Base-by-base conservation (phyloP, 78 protist species). In the Creolimax fragrantissima region DNA sequence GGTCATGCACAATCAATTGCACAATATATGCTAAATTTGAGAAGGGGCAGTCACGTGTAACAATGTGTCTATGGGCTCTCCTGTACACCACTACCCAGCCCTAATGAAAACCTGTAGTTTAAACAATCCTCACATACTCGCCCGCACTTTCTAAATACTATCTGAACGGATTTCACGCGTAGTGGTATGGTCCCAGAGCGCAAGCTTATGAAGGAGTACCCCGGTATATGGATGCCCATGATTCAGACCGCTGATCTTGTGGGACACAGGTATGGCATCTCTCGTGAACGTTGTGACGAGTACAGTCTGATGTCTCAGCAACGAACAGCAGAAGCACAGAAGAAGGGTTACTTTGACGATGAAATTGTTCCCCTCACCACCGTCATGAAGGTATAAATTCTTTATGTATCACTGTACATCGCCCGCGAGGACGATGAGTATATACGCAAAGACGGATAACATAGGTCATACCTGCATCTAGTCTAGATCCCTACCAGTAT, bases 271-370 rank as follows among this genome's bases (percentile, higher is more conserved):
- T 96, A 83, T 93, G 95, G 95, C 42, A 89, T 97, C 45, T 84
- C 97, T 35, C 94, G 99, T 81, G 94, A 85, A 5, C 94, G 93
- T 36, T 98, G 97, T 93, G 99, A 97, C 74, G 92, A 37, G 58
- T 95, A 95, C 41, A 95, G 98, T n/a, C 89, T 93, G 41, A 45
- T 39, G 45, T 95, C 97, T 2, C 96, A 96, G 67, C 90, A 88
- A 44, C 36, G 42, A 5, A 97, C 97, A 5, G 85, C 88, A 45
- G 88, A 83, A 36, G 98, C 98, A 17, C 94, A 93, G 67, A 89
- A 45, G 37, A 88, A 90, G 2, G 97, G 98, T 2, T 66, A 67
- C 88, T 94, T 94, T 41, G 93, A 39, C 2, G 91, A 67, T 24
- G 97, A 94, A 42, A 94, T 94, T 84, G 95, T 92, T 2, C 95